Evolutionary conservation across 225 moss, liverwort and hornwort species (phyloP).

Genomic region (Bryoerythrophyllum caledonicum): DNA sequence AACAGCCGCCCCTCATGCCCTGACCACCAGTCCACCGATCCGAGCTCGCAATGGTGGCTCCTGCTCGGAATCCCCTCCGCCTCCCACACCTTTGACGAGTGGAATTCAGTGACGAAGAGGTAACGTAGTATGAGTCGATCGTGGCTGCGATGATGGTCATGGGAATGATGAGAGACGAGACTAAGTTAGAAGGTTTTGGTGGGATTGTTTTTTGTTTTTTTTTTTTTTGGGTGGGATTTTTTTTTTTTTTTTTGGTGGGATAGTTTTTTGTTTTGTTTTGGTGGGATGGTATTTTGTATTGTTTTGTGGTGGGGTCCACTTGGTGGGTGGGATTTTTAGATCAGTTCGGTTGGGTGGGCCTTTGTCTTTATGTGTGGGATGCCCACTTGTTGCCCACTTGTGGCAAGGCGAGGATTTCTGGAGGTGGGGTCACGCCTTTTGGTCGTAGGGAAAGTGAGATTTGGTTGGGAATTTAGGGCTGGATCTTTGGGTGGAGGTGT

Average conservation of each 20-base stretch:
- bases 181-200: too few species aligned
- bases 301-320: not conserved
- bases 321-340: not conserved
- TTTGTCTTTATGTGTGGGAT: not conserved
- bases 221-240: too few species aligned
- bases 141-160: not conserved
- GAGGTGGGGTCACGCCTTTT: not conserved
- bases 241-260: too few species aligned
- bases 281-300: too few species aligned
- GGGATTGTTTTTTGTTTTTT: too few species aligned
- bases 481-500: not conserved
- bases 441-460: not conserved
- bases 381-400: not conserved
- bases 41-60: not conserved
- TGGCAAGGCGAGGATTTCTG: not conserved
- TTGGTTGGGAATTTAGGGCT: not conserved
- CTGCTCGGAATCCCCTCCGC: not conserved
- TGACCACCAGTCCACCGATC: constrained; percentile 16
- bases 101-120: not conserved
- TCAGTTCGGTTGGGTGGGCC: not conserved
- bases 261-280: too few species aligned
- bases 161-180: too few species aligned
- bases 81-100: not conserved
- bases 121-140: not conserved
- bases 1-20: not conserved